Evolutionary conservation across 1,284 basidiomycete species (phyloP), one percentile per base, ranked within the genome.

Genomic region (Limonomyces culmigenus): DNA sequence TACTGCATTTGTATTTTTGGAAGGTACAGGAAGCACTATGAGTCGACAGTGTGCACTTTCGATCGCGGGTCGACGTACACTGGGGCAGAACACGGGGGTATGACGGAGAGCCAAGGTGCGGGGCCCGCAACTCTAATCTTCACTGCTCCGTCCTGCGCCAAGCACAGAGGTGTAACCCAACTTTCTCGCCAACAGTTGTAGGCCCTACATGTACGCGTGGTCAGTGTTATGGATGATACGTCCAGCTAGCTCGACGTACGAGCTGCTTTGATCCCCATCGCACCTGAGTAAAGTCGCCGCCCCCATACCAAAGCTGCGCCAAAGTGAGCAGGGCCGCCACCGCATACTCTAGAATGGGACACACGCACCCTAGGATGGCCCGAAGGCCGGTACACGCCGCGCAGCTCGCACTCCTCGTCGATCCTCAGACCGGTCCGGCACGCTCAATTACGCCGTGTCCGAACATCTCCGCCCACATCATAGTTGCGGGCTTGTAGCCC

Each of bases 201-300:
- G n/a, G n/a, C n/a, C n/a, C n/a, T n/a, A n/a, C n/a, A n/a, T n/a
- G n/a, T n/a, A n/a, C n/a, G n/a, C n/a, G n/a, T n/a, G n/a, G n/a
- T n/a, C n/a, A n/a, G n/a, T n/a, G n/a, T n/a, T n/a, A n/a, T n/a
- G n/a, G n/a, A n/a, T n/a, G n/a, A n/a, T n/a, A n/a, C n/a, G n/a
- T n/a, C n/a, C n/a, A n/a, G n/a, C n/a, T n/a, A 10, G 1, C 16
- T 6, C 42, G 49, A 38, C 33, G n/a, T n/a, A 54, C 55, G 41
- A 58, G 34, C 19, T 49, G 46, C 40, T 54, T 56, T 1, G 56
- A 53, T 21, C 42, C 40, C 33, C 50, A 47, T 4, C 55, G 44
- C 0, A 46, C 45, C 16, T 41, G 39, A 13, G 31, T 37, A 38
- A 57, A 54, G 35, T 54, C 50, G 5, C 55, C 53, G 11, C 43